Conservation (phyloP, 345 rosid genomes). For the Pistacia atlantica region DNA sequence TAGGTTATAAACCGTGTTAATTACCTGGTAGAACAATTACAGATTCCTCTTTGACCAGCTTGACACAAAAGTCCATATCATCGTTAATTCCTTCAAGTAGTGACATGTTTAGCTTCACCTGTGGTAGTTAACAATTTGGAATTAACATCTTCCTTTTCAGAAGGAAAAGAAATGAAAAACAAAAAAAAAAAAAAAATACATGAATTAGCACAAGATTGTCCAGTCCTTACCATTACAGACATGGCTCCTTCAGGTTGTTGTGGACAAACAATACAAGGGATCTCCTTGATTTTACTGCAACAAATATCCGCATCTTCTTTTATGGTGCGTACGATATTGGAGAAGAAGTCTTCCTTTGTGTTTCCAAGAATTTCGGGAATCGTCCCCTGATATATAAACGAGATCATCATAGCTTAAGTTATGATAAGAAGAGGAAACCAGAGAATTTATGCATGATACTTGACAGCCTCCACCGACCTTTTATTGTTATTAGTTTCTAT, state of each 20-base stretch:
- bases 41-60: slow-evolving; percentile 70
- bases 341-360: slow-evolving; percentile 44
- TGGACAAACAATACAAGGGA: slow-evolving; percentile 51
- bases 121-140: slow-evolving; percentile 3
- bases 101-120: slow-evolving; percentile 62
- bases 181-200: not conserved
- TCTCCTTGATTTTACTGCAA: slow-evolving; percentile 37
- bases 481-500: no score
- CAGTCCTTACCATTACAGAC: slow-evolving; percentile 45
- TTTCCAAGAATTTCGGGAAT: slow-evolving; percentile 50
- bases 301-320: slow-evolving; percentile 41
- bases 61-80: slow-evolving; percentile 62
- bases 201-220: not conserved
- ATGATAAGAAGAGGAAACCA: not conserved
- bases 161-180: no score
- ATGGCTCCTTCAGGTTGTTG: slow-evolving; percentile 53
- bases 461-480: no score
- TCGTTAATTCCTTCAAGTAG: slow-evolving; percentile 61
- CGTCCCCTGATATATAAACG: slow-evolving; percentile 32
- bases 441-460: not conserved
- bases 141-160: no score
- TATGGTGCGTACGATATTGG: slow-evolving; percentile 16
- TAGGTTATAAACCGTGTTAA: no score
- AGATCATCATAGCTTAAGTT: not conserved
- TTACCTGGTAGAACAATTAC: slow-evolving; percentile 75